A percentile compares a stretch with the other conserved stretches of the same genome.
Conservation (phyloP, 2,329 filamentous ascomycete genomes). For the Pseudogymnoascus sp. region DNA sequence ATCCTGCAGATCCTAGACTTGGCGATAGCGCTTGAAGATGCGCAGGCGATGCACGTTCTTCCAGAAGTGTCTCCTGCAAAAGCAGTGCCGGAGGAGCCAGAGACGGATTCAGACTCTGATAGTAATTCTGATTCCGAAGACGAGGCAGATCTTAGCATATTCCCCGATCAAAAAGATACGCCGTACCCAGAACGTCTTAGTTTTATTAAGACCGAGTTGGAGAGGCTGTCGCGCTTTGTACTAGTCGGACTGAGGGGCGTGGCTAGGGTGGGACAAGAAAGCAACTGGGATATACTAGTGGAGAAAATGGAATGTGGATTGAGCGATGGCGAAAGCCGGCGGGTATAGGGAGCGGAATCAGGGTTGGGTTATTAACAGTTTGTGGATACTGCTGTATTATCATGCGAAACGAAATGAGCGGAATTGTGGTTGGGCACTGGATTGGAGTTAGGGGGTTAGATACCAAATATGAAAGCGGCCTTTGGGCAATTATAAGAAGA, state of each 20-base stretch:
- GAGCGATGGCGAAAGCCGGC: conserved; percentile 11
- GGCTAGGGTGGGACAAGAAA: conserved; percentile 64
- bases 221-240: conserved; percentile 61
- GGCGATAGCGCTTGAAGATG: conserved; percentile 59
- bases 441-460: neutral
- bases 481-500: neutral
- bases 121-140: conserved; percentile 19
- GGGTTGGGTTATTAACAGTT: neutral
- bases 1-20: conserved; percentile 73
- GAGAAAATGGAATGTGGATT: conserved; percentile 62
- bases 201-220: conserved; percentile 55
- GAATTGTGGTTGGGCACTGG: neutral
- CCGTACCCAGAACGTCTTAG: conserved; percentile 45
- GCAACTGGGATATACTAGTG: conserved; percentile 70
- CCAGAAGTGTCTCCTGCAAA: conserved; percentile 17
- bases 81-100: conserved; percentile 20
- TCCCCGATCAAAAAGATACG: conserved; percentile 27
- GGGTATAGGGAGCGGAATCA: neutral
- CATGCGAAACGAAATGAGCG: neutral
- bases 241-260: conserved; percentile 65
- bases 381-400: neutral
- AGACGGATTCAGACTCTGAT: conserved; percentile 26
- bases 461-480: neutral
- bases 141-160: conserved; percentile 24
- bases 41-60: conserved; percentile 36